Evolutionary conservation across 208 protist genomes (phyloP).

Genomic region (Willaertia magna): DNA sequence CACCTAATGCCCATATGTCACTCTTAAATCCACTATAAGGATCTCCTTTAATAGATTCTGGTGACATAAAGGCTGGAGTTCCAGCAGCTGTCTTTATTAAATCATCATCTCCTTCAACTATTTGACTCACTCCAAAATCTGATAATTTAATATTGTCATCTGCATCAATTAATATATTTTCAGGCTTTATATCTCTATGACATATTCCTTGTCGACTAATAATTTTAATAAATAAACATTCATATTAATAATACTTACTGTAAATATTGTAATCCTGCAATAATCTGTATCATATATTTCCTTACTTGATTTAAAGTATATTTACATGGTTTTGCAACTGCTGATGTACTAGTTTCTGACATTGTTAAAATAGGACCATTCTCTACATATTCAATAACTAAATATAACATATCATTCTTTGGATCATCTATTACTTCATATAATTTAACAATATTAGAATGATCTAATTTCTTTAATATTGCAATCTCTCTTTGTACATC

Average conservation of each 20-base stretch:
- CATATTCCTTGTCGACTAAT: constrained; percentile 29
- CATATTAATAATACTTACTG: not conserved
- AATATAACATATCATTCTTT: constrained; percentile 62
- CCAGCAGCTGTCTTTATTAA: constrained; percentile 34
- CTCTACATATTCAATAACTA: constrained; percentile 81
- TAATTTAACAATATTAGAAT: constrained; percentile 81
- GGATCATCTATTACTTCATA: constrained; percentile 88
- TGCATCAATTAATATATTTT: constrained; percentile 43
- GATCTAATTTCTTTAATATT: constrained; percentile 85
- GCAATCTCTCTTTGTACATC: constrained; percentile 76
- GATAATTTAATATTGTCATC: constrained; percentile 27
- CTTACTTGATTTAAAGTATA: constrained; percentile 27
- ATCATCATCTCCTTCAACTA: constrained; percentile 30
- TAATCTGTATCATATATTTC: constrained; percentile 26
- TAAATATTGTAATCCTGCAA: constrained; percentile 32
- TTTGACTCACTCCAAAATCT: constrained; percentile 45
- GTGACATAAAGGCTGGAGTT: constrained; percentile 59
- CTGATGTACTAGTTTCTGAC: constrained; percentile 57
- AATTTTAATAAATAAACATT: not conserved
- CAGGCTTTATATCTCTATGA: constrained; percentile 49
- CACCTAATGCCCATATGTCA: constrained; percentile 72
- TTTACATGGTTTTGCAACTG: constrained; percentile 32
- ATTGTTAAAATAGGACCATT: constrained; percentile 52
- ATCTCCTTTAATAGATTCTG: constrained; percentile 45
- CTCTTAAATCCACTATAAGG: constrained; percentile 41